Conservation (phyloP, 306 rosid genomes). For the Neltuma alba region DNA sequence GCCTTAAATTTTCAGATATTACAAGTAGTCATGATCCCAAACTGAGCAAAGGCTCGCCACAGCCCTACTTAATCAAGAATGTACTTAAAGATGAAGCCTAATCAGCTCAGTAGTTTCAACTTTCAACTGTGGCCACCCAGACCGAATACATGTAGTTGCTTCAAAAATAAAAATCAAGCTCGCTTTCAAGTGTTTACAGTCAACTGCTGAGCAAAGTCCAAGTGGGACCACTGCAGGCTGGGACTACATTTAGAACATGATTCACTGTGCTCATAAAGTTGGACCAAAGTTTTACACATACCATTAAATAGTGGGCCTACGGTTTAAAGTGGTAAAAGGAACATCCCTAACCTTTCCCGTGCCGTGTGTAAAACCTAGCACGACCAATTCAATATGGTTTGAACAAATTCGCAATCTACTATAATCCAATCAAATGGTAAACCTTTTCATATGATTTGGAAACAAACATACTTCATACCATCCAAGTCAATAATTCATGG, state of each 20-base stretch:
- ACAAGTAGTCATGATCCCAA: neutral
- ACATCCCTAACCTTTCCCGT: neutral
- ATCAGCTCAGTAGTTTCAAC: conserved; percentile 3
- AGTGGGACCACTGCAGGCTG: neutral
- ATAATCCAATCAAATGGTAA: conserved; percentile 7
- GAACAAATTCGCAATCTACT: neutral
- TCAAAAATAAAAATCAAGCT: neutral
- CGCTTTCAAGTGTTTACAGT: neutral
- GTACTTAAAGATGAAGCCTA: neutral
- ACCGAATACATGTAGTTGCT: neutral
- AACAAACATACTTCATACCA: neutral
- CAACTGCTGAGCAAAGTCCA: neutral
- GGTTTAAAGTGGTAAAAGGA: neutral
- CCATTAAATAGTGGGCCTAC: neutral
- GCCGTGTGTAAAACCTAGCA: neutral
- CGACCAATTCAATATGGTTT: neutral
- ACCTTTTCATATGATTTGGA: neutral
- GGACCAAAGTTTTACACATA: conserved; percentile 6
- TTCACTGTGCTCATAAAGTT: conserved; percentile 1
- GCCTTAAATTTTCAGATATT: neutral
- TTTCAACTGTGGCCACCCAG: neutral
- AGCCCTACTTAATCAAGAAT: conserved; percentile 19
- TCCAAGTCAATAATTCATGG: neutral
- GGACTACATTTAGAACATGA: neutral
- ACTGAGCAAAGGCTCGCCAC: neutral